Base-by-base conservation (phyloP, 2,329 filamentous ascomycete species). In the Aurifilum marmelostoma region DNA sequence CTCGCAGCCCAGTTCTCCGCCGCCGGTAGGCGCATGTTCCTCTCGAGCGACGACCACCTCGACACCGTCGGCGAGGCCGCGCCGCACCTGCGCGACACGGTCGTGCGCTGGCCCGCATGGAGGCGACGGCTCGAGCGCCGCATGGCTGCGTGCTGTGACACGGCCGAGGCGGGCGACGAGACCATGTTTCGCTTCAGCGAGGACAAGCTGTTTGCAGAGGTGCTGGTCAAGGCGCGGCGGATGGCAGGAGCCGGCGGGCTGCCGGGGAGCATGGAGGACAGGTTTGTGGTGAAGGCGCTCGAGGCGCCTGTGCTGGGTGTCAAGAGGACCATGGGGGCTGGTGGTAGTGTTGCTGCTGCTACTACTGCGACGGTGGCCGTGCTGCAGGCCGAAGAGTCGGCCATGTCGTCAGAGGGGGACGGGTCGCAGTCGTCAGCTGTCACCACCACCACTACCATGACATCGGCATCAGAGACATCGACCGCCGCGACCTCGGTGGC, bases 191-290 rank as follows among this genome's bases (percentile, higher is more conserved):
- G 93, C 16, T 81, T 97, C 32, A 96, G 85, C 74, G 86, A 92
- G 75, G 81, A 84, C 16, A 97, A 94, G 76, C 85, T 97, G 0
- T 75, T 91, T 8, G 76, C 79, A 1, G 84, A 90, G 67, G 76
- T 98, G 0, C 72, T 94, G 8, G 76, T 79, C 24, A 98, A 97
- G 78, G 93, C 94, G 6, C 84, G 85, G 71, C 84, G 83, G 6
- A 91, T 97, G 84, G 83, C 85, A n/a, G 79, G 81, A 5, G 82
- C 80, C 0, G 88, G 89, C 0, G 88, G 89, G 0, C 80, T 98
- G 12, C 94, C 96, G 1, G 80, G 83, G 8, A 97, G 91, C 74
- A 87, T 99, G 84, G 95, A 97, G 76, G 92, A 96, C 61, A 90
- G 88, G 56, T 97, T 97, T 74, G 88, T 99, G 11, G 87, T 85